These are phyloP conservation scores for Ascochyta lentis DNA, from an alignment of 2,329 filamentous ascomycete genomes.

Conservation along the genomic window DNA sequence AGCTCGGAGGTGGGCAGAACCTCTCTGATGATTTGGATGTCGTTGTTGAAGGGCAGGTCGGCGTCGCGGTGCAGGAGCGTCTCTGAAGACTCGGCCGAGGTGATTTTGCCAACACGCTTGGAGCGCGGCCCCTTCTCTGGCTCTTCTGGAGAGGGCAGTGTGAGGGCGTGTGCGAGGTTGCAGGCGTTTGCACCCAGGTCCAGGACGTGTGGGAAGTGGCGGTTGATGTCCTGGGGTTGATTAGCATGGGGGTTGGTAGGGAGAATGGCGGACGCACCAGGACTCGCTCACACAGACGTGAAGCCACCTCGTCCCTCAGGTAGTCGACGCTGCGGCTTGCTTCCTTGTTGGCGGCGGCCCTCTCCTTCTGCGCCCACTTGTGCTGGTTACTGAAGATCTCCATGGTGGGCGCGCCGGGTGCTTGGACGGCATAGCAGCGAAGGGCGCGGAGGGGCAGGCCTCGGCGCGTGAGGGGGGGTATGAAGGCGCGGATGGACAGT, in stretches of 20 bases:
- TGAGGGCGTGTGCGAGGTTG: slow-evolving; percentile 86
- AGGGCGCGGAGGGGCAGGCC: slow-evolving; percentile 31
- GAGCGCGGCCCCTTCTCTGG: slow-evolving; percentile 71
- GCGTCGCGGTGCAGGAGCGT: slow-evolving; percentile 81
- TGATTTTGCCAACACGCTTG: slow-evolving; percentile 73
- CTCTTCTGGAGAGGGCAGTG: slow-evolving; percentile 64
- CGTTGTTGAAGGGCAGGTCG: slow-evolving; percentile 74
- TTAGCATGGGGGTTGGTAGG: slow-evolving; percentile 15
- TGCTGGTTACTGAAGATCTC: slow-evolving; percentile 89
- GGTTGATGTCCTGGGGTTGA: slow-evolving; percentile 81
- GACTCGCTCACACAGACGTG: slow-evolving; percentile 81
- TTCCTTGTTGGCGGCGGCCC: slow-evolving; percentile 74
- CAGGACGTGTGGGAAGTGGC: slow-evolving; percentile 80
- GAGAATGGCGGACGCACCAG: slow-evolving; percentile 60
- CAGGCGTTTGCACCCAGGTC: slow-evolving; percentile 96
- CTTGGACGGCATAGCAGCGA: slow-evolving; percentile 76
- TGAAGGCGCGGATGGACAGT: slow-evolving; percentile 45
- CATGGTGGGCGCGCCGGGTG: slow-evolving; percentile 76
- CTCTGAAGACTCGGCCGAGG: slow-evolving; percentile 81
- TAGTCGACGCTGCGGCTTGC: slow-evolving; percentile 85
- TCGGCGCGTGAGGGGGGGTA: slow-evolving; percentile 39
- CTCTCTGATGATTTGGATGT: slow-evolving; percentile 74
- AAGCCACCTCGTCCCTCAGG: slow-evolving; percentile 88
- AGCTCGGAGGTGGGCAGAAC: slow-evolving; percentile 77
- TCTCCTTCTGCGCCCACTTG: slow-evolving; percentile 92